Percentiles rank a stretch among this genome's conserved stretches.
These are phyloP conservation scores for Penicillium expansum DNA, from an alignment of 2,329 filamentous ascomycete species.

Conservation along the genomic window DNA sequence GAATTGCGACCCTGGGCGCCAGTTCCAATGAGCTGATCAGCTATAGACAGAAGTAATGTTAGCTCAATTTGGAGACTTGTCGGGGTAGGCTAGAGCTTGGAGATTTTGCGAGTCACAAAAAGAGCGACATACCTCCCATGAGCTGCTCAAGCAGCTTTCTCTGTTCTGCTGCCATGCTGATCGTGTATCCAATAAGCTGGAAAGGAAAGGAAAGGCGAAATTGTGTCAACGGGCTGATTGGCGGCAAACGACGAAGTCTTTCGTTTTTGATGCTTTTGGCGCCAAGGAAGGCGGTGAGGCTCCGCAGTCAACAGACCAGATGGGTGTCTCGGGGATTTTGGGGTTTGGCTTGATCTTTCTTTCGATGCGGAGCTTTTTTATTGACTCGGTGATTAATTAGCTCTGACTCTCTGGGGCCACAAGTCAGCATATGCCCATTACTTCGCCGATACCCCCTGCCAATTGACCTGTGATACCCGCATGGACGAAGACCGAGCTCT, in stretches of 20 bases:
- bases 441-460: neutral
- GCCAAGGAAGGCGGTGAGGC: conserved; percentile 26
- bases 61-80: conserved; percentile 19
- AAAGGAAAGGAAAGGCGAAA: conserved; percentile 6
- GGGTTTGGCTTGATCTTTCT: conserved; percentile 1
- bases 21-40: conserved; percentile 72
- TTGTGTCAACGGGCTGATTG: conserved; percentile 10
- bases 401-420: conserved; percentile 1
- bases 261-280: conserved; percentile 20
- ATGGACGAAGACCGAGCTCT: conserved; percentile 21
- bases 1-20: conserved; percentile 70
- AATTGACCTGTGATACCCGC: conserved; percentile 8
- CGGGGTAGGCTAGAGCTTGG: conserved; percentile 10
- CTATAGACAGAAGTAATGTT: conserved; percentile 30
- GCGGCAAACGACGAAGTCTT: conserved; percentile 11
- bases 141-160: conserved; percentile 97
- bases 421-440: neutral
- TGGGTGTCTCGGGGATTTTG: conserved; percentile 7
- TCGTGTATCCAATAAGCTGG: conserved; percentile 5
- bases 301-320: conserved; percentile 21
- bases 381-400: conserved; percentile 6
- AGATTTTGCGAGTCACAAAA: conserved; percentile 2
- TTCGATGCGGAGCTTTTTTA: conserved; percentile 8
- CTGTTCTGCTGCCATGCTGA: conserved; percentile 88
- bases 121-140: conserved; percentile 53